Conservation (phyloP, 495 filamentous ascomycete genomes). For the Penicillium macrosclerotiorum region DNA sequence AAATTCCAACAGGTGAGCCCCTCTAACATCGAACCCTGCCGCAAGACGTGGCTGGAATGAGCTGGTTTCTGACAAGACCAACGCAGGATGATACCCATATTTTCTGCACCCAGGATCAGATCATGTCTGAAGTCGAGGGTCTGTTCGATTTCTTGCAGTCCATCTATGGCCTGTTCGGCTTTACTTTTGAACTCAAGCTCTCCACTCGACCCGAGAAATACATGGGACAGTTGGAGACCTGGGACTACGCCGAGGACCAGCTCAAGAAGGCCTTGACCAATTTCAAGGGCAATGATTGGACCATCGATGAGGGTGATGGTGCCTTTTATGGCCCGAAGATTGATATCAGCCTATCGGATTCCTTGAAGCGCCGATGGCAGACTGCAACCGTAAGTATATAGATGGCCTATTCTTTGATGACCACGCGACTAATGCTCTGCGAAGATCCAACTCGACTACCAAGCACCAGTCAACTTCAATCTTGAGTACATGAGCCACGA, state of each 20-base stretch:
- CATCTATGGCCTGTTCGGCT: slow-evolving; percentile 88
- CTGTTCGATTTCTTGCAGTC: slow-evolving; percentile 83
- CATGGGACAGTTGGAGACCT: slow-evolving; percentile 81
- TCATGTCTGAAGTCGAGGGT: slow-evolving; percentile 77
- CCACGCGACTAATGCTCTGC: too few relatives aligned
- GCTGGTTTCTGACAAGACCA: not conserved
- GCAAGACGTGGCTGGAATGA: not conserved
- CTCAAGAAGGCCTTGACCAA: slow-evolving; percentile 73
- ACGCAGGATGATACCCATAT: slow-evolving; percentile 83
- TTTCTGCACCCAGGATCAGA: slow-evolving; percentile 81
- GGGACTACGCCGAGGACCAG: slow-evolving; percentile 81
- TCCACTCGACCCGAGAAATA: slow-evolving; percentile 93
- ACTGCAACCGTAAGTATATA: too few relatives aligned
- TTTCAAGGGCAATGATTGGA: slow-evolving; percentile 79
- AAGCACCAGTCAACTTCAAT: slow-evolving; percentile 80
- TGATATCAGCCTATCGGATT: slow-evolving; percentile 85
- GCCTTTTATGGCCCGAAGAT: slow-evolving; percentile 98
- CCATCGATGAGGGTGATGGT: slow-evolving; percentile 87
- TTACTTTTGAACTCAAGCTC: slow-evolving; percentile 93
- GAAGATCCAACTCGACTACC: slow-evolving; percentile 98
- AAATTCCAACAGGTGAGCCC: slow-evolving; percentile 72
- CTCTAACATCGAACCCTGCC: not conserved
- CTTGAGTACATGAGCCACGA: slow-evolving; percentile 79
- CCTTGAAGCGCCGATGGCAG: slow-evolving; percentile 74
- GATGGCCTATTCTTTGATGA: too few relatives aligned